Percentiles rank a stretch among this genome's conserved stretches.
Conservation (phyloP, 202 grass and related monocot genomes). For the Zoysia matrella region DNA sequence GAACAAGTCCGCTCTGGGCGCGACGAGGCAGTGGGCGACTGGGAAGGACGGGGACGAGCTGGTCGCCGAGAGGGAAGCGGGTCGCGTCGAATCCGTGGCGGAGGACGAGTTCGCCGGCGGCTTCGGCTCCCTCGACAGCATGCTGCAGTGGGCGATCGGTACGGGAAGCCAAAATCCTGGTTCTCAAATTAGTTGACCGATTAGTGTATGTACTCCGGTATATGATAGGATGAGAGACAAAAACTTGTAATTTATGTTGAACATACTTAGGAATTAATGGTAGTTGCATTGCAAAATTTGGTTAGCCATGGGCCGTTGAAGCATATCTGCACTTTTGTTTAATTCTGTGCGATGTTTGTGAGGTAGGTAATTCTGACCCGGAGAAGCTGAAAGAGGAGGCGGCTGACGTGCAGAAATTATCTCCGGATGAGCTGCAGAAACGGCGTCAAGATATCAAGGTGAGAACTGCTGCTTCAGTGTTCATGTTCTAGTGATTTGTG, state of each 20-base stretch:
- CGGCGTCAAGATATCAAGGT: constrained; percentile 81
- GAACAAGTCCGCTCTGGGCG: constrained; percentile 38
- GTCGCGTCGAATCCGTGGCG: constrained; percentile 26
- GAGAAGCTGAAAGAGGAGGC: constrained; percentile 86
- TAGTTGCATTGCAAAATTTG: constrained; percentile 2
- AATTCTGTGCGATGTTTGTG: constrained; percentile 27
- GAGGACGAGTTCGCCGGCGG: constrained; percentile 75
- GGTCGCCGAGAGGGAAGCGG: constrained; percentile 13
- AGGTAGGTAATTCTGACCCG: constrained; percentile 90
- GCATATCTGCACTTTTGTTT: constrained; percentile 26
- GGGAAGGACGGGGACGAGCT: constrained; percentile 43
- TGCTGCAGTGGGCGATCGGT: constrained; percentile 98
- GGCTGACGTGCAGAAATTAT: constrained; percentile 63
- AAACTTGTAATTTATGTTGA: background rate
- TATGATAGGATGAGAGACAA: background rate
- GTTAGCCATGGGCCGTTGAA: background rate
- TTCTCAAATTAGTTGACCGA: background rate
- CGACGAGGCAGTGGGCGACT: constrained; percentile 30
- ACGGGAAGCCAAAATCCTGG: constrained; percentile 9
- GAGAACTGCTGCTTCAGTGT: constrained; percentile 32
- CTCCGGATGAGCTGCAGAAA: constrained; percentile 67
- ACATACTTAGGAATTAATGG: background rate
- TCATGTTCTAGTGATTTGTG: background rate
- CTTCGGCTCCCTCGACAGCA: constrained; percentile 90
- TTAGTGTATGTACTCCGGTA: background rate